phyloP scores from a whole-genome alignment of 306 rosid genomes.

The Prunus davidiana region DNA sequence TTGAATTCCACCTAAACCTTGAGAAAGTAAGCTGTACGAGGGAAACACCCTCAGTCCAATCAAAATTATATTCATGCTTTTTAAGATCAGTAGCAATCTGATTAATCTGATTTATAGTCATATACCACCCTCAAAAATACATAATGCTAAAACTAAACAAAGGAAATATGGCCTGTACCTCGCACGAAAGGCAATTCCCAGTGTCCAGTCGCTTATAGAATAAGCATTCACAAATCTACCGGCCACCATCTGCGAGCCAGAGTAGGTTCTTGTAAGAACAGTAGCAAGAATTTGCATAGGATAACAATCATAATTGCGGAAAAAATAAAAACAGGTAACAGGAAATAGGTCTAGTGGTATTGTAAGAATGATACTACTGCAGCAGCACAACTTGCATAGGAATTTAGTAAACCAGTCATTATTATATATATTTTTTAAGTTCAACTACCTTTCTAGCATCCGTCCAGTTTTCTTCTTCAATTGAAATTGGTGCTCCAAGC shows the following conservation, averaged over 20 bases:
- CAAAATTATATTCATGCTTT: not conserved
- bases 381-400: not conserved
- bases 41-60: conserved; percentile 7
- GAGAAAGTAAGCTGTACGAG: conserved; percentile 47
- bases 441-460: conserved; percentile 47
- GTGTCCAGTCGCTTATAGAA: conserved; percentile 58
- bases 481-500: conserved; percentile 70
- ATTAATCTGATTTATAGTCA: too few species aligned
- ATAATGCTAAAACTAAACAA: conserved; percentile 1
- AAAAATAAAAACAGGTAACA: not conserved
- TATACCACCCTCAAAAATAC: not conserved
- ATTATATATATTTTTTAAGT: not conserved
- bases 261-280: not conserved
- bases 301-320: not conserved
- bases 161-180: conserved; percentile 37
- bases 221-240: conserved; percentile 74
- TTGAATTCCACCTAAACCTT: conserved; percentile 73
- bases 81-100: not conserved
- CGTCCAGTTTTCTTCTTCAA: conserved; percentile 54
- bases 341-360: not conserved
- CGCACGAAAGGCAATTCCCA: conserved; percentile 58
- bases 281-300: not conserved
- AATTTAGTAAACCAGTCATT: not conserved
- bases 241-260: conserved; percentile 49
- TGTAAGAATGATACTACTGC: not conserved